These are phyloP conservation scores for Dictyostelium discoideum DNA, from an alignment of 78 protist genomes.

Conservation along the genomic window dicty_2.7 NC_007088.5:4384501-4385000, in stretches of 20 bases:
- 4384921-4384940: background rate
- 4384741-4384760: background rate
- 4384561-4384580: background rate
- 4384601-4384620: background rate
- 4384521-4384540: no score
- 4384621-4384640: background rate
- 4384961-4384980: constrained; percentile 21
- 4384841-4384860: constrained; percentile 5
- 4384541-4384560: background rate
- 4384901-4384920: background rate
- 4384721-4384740: background rate
- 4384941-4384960: constrained; percentile 17
- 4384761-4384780: background rate
- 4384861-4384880: constrained; percentile 34
- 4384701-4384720: constrained; percentile 26
- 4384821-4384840: constrained; percentile 29
- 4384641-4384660: constrained; percentile 51
- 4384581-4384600: background rate
- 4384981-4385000: constrained; percentile 51
- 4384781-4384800: constrained; percentile 16
- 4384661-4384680: constrained; percentile 62
- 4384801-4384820: constrained; percentile 46
- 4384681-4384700: constrained; percentile 40
- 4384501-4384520: no score
- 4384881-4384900: background rate